These are phyloP conservation scores for Dryas octopetala DNA, from an alignment of 306 rosid species.

Conservation along the genomic window DNA sequence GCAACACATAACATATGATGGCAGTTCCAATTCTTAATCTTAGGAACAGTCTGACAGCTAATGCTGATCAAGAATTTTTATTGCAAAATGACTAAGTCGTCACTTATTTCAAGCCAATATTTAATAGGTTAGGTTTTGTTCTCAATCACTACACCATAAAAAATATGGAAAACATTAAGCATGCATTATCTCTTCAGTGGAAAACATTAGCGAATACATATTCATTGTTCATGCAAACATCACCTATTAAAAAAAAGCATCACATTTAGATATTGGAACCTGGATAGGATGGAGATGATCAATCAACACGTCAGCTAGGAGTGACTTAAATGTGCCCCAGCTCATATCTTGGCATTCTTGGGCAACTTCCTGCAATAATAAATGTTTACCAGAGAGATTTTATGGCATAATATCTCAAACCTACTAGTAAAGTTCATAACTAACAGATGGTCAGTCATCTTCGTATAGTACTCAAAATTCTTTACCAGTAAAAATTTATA, in stretches of 20 bases:
- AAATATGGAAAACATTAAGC: neutral
- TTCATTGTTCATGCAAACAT: neutral
- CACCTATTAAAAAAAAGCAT: constrained; percentile 12
- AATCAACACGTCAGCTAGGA: constrained; percentile 70
- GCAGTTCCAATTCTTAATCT: neutral
- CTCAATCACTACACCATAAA: neutral
- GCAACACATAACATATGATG: neutral
- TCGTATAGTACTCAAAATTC: neutral
- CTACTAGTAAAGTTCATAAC: constrained; percentile 6
- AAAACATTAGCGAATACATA: neutral
- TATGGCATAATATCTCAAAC: constrained; percentile 11
- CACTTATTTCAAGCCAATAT: neutral
- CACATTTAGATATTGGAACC: constrained; percentile 42
- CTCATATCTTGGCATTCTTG: constrained; percentile 78
- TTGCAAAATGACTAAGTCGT: neutral
- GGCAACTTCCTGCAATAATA: constrained; percentile 64
- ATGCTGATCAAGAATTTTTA: neutral
- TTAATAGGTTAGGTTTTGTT: neutral
- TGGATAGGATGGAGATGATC: constrained; percentile 89
- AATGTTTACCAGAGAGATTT: neutral
- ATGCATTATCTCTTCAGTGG: neutral
- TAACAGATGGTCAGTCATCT: constrained; percentile 4
- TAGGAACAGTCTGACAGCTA: neutral
- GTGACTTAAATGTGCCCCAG: constrained; percentile 86
- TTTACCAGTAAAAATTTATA: neutral